Evolutionary conservation across 2,329 filamentous ascomycete genomes (phyloP).

Genomic region (Botryotinia convoluta): DNA sequence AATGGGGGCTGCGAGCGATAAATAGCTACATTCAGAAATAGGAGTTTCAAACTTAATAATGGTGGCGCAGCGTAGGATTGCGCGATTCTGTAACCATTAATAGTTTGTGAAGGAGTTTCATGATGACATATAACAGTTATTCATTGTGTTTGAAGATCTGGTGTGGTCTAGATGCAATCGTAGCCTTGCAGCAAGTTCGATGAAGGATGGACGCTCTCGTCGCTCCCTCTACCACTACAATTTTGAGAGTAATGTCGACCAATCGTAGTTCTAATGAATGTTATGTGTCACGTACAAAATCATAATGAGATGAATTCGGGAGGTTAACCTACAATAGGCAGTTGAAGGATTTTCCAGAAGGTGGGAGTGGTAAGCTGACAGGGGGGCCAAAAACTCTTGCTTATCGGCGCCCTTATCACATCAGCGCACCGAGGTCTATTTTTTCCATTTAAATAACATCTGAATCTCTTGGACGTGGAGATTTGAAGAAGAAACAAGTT

Average conservation of each 20-base stretch:
- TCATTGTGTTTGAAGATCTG: background rate
- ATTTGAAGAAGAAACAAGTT: background rate
- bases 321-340: background rate
- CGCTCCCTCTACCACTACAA: background rate
- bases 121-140: background rate
- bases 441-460: background rate
- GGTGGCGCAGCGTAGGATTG: conserved; percentile 12
- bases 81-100: background rate
- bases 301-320: background rate
- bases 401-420: conserved; percentile 13
- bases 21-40: conserved; percentile 10
- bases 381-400: background rate
- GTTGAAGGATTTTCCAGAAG: background rate
- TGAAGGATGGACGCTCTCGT: background rate
- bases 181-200: background rate
- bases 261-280: background rate
- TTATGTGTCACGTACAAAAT: background rate
- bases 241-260: background rate
- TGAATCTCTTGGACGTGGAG: background rate
- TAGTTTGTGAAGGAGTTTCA: conserved; percentile 2
- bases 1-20: conserved; percentile 5
- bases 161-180: background rate
- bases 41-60: conserved; percentile 10
- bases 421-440: conserved; percentile 1
- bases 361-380: conserved; percentile 10